Evolutionary conservation across 805 yeast genomes (phyloP), one percentile per base, ranked within the genome.

Genomic region (Pichia pseudocactophila): DNA sequence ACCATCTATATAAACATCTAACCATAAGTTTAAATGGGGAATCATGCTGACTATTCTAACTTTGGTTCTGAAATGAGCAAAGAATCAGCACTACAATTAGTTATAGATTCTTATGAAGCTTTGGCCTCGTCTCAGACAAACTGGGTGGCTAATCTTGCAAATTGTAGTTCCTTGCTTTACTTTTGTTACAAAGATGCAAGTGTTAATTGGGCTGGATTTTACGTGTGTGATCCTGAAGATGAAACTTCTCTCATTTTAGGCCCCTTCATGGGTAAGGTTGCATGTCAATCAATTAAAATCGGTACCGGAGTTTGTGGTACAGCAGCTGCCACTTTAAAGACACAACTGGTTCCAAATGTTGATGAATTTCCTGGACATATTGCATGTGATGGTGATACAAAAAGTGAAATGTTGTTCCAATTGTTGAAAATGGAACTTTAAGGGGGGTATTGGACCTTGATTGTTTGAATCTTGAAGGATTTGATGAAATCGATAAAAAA

Each of bases 261-360:
- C 0, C 98, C 98, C 12, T 90, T 90, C 61, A 95, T 86, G 61
- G 98, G 98, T 4, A 87, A 87, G 60, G 97, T 90, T 3, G 97
- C 97, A 0, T 90, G 98, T 55, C 97, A 92, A 61, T 64, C 65
- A 22, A 92, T 90, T 44, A 56, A 65, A 43, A 65, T 82, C 40
- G 96, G 96, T 4, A 70, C 65, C 45, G 98, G 98, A 12, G 97
- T 90, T 0, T 92, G 97, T 64, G 97, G 98, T 5, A 65, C 75
- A 1, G 95, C 96, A 2, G 96, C 95, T 0, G 47, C 56, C 0
- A 49, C 66, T 1, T 61, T 62, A 42, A 41, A 59, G 35, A 82
- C 95, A 1, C 95, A 87, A 56, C 55, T 88, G 7, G 96, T 90
- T 10, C 68, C 71, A 1, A 76, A 90, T 58, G 97, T 90, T 2